Evolutionary conservation across 2,329 filamentous ascomycete species (phyloP), one percentile per base, ranked within the genome.

Genomic region (Xylaria multiplex): DNA sequence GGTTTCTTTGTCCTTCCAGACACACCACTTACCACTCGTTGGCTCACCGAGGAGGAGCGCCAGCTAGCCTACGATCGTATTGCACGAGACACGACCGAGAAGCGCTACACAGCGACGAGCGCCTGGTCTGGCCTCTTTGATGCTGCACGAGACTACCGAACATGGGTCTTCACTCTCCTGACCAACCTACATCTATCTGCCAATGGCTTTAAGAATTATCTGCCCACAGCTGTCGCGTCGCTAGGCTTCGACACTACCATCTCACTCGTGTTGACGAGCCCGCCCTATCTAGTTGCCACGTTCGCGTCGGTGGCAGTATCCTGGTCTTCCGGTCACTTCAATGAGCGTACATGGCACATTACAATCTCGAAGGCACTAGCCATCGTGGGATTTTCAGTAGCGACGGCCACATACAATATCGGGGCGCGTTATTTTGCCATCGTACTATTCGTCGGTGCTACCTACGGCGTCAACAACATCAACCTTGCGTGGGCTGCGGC

Each of bases 271-370:
- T 79, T 85, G 5, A 84, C 81, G 2, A 81, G 79, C 52, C 83
- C 83, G 0, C 83, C 83, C 0, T 70, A 72, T 42, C 46, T 72
- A 1, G 54, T 72, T 24, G 70, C 70, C 6, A 65, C 66, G 6
- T 75, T 77, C 14, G 76, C 78, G 27, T 79, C 79, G 8, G 79
- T 85, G 32, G 64, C 78, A 22, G 77, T 79, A 30, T 55, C 73
- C 0, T 77, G 71, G 76, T 81, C 77, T 9, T 83, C 82, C 0
- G 85, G 82, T 0, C 77, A 76, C 2, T 78, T 80, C 70, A 81
- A 84, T 61, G 82, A 84, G 66, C 77, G 81, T 19, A 83, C 81
- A 0, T 83, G 79, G 81, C 82, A 84, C 65, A 80, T 82, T 35
- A 82, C 80, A 0, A 63, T 76, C 11, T 78, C 78, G 11, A 83